Base-by-base conservation (phyloP, 352 stramenopile species). In the Blastocystis sp. region DNA sequence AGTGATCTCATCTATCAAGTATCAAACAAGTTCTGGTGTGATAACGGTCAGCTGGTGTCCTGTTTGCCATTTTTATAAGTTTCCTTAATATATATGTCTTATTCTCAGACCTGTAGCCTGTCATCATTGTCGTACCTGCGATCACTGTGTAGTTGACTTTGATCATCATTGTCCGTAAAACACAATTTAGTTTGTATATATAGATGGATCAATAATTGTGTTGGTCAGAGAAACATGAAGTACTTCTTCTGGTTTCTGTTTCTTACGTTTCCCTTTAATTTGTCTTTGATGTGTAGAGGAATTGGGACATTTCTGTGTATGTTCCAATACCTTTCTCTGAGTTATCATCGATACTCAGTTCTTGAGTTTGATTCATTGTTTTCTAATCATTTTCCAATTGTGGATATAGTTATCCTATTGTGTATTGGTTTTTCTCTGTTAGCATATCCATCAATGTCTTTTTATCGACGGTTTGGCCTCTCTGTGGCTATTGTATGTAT, bases 231-330 rank as follows among this genome's bases (percentile, higher is more conserved):
- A 13, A 84, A 58, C n/a, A 58, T 69, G 11, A 54, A 68, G 53
- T 84, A 69, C 27, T 84, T 84, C 24, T 42, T 84, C 15, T 84
- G 73, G 73, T 27, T 84, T 62, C 35, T 84, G 3, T 64, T 84
- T 27, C 22, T 33, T 24, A 69, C 53, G 73, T 84, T 13, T 56
- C 24, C 11, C 24, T 17, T 62, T 13, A 9, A 9, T 62, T 13
- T 33, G 15, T 33, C 13, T 33, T 6, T 62, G 13, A 33, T 6
- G 15, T 17, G 15, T 62, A 62, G 56, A 33, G 19, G 19, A 33
- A 33, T 62, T 33, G 27, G 19, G 13, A 62, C 56, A n/a, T 33
- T 62, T 62, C 13, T 3, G 2, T 62, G 56, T 13, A 33, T 33
- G 56, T 17, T 62, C 13, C 19, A 62, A 62, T n/a, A 62, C 5